Evolutionary conservation across 768 basidiomycete genomes (phyloP), one percentile per base, ranked within the genome.

Genomic region (Ramaria sp.): DNA sequence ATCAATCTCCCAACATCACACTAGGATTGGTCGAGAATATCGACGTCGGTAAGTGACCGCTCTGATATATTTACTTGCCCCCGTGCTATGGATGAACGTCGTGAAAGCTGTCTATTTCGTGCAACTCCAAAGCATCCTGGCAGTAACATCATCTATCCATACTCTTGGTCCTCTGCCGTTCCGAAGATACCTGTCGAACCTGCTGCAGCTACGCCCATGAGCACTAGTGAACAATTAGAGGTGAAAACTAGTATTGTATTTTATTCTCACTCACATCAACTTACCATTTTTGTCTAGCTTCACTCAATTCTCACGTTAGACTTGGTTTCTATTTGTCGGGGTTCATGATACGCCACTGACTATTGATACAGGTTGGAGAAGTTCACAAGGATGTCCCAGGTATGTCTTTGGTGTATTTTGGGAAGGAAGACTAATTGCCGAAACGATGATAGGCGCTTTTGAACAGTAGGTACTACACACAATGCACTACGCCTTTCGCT

Each of bases 11-110:
- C 63, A 64, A 6, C 76, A 78, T 49, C 67, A 78, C 5, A 63
- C 62, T 4, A 66, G 70, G 3, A 75, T 70, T 45, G 78, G 80
- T 20, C 73, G 70, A 54, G 78, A 80, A 59, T 87, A 88, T 57
- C 69, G 69, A 30, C 67, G 68, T 20, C 73, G 82, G 83, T 80
- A 48, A 22, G 59, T 47, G 49, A 1, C 22, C n/a, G 37, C 20
- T 17, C 19, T 6, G 43, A 59, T 59, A 41, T 17, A 20, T 52
- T 47, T 9, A 17, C 20, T 30, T 13, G 13, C 9, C 13, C 34
- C 34, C 13, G 34, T 37, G 22, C 20, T 38, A 31, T 39, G n/a
- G 6, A 19, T 31, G 17, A 27, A 11, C 33, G 53, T 5, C 24
- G 22, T 13, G 13, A 37, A 37, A 37, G 34, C 9, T 37, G 34